Conservation (phyloP, 345 rosid species). For the Geranium rotundifolium region DNA sequence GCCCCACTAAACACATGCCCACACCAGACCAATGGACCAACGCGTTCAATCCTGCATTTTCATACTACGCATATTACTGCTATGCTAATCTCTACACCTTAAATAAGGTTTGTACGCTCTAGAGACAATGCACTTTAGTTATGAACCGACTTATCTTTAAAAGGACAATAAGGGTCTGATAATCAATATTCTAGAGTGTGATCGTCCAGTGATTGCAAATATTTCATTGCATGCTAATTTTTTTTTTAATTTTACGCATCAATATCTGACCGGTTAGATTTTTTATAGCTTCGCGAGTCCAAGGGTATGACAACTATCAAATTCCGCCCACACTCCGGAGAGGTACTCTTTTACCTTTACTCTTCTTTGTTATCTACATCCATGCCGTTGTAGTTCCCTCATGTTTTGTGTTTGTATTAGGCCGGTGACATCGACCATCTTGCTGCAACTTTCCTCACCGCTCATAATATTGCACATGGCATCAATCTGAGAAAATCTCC, state of each 20-base stretch:
- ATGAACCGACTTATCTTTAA: background rate
- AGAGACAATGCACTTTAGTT: background rate
- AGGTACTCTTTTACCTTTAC: constrained; percentile 35
- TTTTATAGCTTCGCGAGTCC: constrained; percentile 85
- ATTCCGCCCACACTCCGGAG: constrained; percentile 93
- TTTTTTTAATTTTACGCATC: constrained; percentile 3
- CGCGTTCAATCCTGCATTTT: constrained; percentile 88
- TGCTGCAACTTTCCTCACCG: constrained; percentile 91
- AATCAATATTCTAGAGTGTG: background rate
- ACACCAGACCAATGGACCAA: constrained; percentile 99
- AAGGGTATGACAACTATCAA: constrained; percentile 98
- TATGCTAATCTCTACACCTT: constrained; percentile 87
- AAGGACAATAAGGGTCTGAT: background rate
- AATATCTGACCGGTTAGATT: constrained; percentile 9
- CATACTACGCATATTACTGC: constrained; percentile 90
- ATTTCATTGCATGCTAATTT: background rate
- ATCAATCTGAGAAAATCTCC: constrained; percentile 96
- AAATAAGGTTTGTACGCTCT: constrained; percentile 57
- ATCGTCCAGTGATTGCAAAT: background rate
- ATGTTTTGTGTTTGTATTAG: constrained; percentile 31
- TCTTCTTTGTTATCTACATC: background rate
- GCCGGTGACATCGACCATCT: constrained; percentile 99
- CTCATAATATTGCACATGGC: constrained; percentile 96
- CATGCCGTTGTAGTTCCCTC: constrained; percentile 6
- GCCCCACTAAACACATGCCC: constrained; percentile 99